phyloP scores from a whole-genome alignment of 495 filamentous ascomycete species.

The Tuber aestivum region DNA sequence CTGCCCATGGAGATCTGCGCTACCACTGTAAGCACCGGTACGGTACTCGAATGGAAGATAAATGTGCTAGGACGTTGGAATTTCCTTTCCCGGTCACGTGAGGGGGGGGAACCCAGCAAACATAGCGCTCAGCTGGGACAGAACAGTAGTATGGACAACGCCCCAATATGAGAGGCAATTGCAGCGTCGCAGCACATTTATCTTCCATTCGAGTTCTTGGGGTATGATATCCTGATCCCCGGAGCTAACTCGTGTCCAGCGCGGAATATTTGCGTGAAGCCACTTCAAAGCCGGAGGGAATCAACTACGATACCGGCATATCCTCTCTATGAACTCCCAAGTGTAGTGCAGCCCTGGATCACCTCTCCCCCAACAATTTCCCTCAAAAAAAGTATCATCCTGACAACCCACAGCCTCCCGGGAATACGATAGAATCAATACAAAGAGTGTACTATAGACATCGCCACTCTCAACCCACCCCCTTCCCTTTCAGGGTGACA shows the following conservation, averaged over 20 bases:
- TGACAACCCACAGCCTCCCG: not conserved
- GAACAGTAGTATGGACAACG: not conserved
- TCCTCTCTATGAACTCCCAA: not conserved
- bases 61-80: not conserved
- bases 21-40: not conserved
- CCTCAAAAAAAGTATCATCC: too few relatives aligned
- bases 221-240: not conserved
- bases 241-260: not conserved
- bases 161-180: not conserved
- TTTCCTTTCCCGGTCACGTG: not conserved
- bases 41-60: not conserved
- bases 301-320: not conserved
- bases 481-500: not conserved
- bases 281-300: not conserved
- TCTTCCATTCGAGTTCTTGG: not conserved
- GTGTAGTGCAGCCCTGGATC: not conserved
- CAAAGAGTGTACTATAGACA: not conserved
- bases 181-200: not conserved
- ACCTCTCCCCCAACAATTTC: not conserved
- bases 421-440: not conserved
- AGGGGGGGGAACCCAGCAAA: not conserved
- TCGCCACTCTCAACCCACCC: not conserved
- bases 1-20: not conserved
- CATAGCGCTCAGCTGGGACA: not conserved
- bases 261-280: not conserved